Evolutionary conservation across 768 basidiomycete genomes (phyloP), one percentile per base, ranked within the genome.

Genomic region (Tylopilus sp.): DNA sequence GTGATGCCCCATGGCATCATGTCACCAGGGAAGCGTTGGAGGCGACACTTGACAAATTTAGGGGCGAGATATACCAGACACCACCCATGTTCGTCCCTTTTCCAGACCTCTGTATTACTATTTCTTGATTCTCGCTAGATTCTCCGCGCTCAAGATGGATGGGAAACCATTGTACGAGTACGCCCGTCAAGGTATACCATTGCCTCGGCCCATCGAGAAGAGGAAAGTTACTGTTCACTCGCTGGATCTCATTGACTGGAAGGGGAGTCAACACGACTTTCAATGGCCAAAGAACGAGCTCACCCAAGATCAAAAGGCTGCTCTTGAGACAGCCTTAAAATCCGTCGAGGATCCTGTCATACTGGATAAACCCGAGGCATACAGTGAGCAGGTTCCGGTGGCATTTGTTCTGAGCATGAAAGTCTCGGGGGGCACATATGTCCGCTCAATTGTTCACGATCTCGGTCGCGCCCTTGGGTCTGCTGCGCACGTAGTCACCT

Each of bases 141-240:
- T 95, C 72, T 98, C 97, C 11, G 97, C 97, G 2, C 77, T 98
- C 31, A 98, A 98, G 71, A 98, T 98, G 95, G 94, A 98, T 59
- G 97, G 97, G 1, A 91, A 82, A 69, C 92, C 92, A 1, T 70
- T 98, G 31, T 92, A 98, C 68, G 95, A 98, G 62, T 99, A 98
- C 65, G 97, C 97, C 19, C 84, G 97, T 3, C 79, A 87, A 64
- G 89, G 89, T 9, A 89, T 87, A 38, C 92, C 95, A 0, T 80
- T 99, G 16, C 97, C 97, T 29, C 85, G 94, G 10, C 89, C 96
- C n/a, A 95, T 99, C 55, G 92, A 94, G 62, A 70, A 86, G 45
- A 87, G 97, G 12, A 78, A 82, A 57, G 88, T 89, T 19, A 92
- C 84, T 10, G 84, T 99, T 10, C 84, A 92, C 63, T 82, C 84